phyloP scores from a whole-genome alignment of 768 basidiomycete species.

The Auricularia cornea region DNA sequence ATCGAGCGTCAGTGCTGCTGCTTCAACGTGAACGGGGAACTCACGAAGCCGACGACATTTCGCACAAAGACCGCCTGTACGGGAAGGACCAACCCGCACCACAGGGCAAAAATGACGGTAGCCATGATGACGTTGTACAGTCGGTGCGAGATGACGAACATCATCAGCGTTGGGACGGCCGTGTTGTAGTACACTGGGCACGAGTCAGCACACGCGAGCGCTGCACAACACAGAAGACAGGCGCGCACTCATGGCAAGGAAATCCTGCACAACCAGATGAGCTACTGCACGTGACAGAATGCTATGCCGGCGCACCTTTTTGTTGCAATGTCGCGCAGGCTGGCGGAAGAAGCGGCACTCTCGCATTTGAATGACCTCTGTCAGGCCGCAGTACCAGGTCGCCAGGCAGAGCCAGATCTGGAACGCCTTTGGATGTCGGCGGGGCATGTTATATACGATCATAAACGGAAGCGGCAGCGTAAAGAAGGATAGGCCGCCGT shows the following conservation, averaged over 20 bases:
- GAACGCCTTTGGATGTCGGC: neutral
- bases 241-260: conserved; percentile 15
- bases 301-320: no score
- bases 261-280: conserved; percentile 11
- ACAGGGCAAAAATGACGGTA: conserved; percentile 13
- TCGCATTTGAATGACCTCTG: conserved; percentile 9
- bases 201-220: neutral
- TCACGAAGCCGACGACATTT: conserved; percentile 9
- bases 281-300: no score
- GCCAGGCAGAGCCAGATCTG: neutral
- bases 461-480: conserved; percentile 21
- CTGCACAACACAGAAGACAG: neutral
- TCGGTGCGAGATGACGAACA: conserved; percentile 17
- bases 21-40: no score
- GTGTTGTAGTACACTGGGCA: conserved; percentile 18
- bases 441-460: conserved; percentile 15
- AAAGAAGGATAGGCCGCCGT: neutral
- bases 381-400: conserved; percentile 4
- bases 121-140: conserved; percentile 17
- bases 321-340: conserved; percentile 1
- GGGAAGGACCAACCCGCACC: conserved; percentile 14
- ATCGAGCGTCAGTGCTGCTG: no score
- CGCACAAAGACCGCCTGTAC: conserved; percentile 17
- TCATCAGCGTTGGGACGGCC: conserved; percentile 17
- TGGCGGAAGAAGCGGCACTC: conserved; percentile 8